Evolutionary conservation across 1,284 basidiomycete species (phyloP).

Genomic region (Marasmius tenuissimus): DNA sequence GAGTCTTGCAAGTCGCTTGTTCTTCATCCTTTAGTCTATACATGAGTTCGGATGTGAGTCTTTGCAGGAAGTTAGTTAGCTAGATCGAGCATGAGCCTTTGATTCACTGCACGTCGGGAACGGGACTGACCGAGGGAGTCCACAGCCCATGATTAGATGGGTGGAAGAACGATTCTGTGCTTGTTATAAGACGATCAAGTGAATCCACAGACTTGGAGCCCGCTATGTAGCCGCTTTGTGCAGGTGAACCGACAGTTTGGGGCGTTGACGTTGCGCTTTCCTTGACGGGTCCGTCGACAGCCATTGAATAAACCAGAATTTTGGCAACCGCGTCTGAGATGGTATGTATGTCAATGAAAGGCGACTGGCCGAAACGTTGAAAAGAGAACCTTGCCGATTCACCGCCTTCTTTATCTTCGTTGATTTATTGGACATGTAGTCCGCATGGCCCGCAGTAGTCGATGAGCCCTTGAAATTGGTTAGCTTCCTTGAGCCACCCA

Average conservation of each 20-base stretch:
- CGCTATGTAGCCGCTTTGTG: slow-evolving; percentile 63
- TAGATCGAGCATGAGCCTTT: slow-evolving; percentile 22
- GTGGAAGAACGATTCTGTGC: slow-evolving; percentile 93
- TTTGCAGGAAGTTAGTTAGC: slow-evolving; percentile 79
- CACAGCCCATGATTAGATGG: slow-evolving; percentile 80
- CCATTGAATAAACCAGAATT: slow-evolving; percentile 90
- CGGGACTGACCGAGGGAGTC: slow-evolving; percentile 52
- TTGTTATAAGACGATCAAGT: slow-evolving; percentile 86
- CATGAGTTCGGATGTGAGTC: slow-evolving; percentile 79
- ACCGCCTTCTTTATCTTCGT: slow-evolving; percentile 79
- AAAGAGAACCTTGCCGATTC: slow-evolving; percentile 62
- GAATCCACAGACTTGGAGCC: slow-evolving; percentile 92
- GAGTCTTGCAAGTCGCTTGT: slow-evolving; percentile 78
- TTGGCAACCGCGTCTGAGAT: slow-evolving; percentile 76
- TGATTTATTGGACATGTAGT: slow-evolving; percentile 63
- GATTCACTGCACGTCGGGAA: not conserved
- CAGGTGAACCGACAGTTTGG: slow-evolving; percentile 22
- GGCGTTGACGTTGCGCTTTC: slow-evolving; percentile 38
- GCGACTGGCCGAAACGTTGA: slow-evolving; percentile 3
- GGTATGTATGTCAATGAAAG: slow-evolving; percentile 4
- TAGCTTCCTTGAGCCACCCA: slow-evolving; percentile 5
- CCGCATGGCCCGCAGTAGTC: slow-evolving; percentile 67
- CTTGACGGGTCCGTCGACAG: slow-evolving; percentile 73
- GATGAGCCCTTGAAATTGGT: slow-evolving; percentile 49
- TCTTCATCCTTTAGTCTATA: slow-evolving; percentile 87